Evolutionary conservation across 1,284 basidiomycete genomes (phyloP).

Genomic region (Termitomyces sp.): DNA sequence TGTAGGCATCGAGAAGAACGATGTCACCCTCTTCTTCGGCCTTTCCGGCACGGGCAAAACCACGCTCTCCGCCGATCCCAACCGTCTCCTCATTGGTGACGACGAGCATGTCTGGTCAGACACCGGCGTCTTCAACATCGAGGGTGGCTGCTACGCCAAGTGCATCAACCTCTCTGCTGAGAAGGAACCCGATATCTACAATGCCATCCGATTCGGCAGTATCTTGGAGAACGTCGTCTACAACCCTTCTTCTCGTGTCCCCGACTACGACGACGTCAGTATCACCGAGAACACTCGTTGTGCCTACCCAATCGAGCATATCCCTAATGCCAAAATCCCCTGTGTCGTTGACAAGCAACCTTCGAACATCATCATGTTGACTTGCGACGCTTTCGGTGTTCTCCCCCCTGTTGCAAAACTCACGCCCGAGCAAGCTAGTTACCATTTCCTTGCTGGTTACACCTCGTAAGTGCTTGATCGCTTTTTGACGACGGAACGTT

Average conservation of each 20-base stretch:
- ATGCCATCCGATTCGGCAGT: slow-evolving; percentile 91
- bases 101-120: slow-evolving; percentile 99
- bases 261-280: slow-evolving; percentile 95
- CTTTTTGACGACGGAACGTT: not conserved
- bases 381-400: slow-evolving; percentile 98
- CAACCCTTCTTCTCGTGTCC: slow-evolving; percentile 79
- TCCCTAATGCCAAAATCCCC: slow-evolving; percentile 93
- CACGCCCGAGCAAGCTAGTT: slow-evolving; percentile 92
- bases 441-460: slow-evolving; percentile 96
- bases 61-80: slow-evolving; percentile 90
- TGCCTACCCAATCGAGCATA: slow-evolving; percentile 96
- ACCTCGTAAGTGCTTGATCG: slow-evolving; percentile 64
- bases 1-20: slow-evolving; percentile 83
- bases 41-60: slow-evolving; percentile 99
- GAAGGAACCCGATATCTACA: slow-evolving; percentile 98
- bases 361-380: slow-evolving; percentile 96
- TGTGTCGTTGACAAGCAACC: slow-evolving; percentile 84
- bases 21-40: slow-evolving; percentile 99
- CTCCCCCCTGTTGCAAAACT: slow-evolving; percentile 94
- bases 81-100: slow-evolving; percentile 89
- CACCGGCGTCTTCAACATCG: slow-evolving; percentile 99
- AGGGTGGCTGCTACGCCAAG: slow-evolving; percentile 99
- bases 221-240: slow-evolving; percentile 99
- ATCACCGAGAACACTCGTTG: slow-evolving; percentile 99
- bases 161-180: slow-evolving; percentile 94